phyloP scores from a whole-genome alignment of 306 rosid species.

The Dryas drummondii region DNA sequence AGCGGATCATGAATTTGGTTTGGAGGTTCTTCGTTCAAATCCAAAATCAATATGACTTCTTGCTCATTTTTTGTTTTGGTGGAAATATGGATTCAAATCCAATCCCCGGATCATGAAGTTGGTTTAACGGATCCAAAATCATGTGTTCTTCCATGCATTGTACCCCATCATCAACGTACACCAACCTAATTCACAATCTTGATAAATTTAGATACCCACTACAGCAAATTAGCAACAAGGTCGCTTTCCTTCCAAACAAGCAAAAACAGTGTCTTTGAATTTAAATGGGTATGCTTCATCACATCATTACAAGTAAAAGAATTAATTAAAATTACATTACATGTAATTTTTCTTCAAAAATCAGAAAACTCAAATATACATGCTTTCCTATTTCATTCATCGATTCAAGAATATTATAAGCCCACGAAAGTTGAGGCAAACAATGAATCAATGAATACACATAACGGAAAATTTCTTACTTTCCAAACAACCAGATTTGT shows the following conservation, averaged over 20 bases:
- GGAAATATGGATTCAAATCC: conserved; percentile 47
- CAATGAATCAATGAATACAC: background rate
- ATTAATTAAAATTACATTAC: background rate
- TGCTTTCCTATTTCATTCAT: background rate
- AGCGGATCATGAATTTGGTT: no score
- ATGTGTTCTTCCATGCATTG: conserved; percentile 35
- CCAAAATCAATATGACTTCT: no score
- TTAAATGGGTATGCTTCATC: background rate
- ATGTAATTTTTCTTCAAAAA: background rate
- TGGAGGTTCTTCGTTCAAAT: no score
- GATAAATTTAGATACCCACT: background rate
- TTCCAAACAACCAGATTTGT: background rate
- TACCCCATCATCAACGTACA: conserved; percentile 32
- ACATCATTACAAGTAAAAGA: background rate
- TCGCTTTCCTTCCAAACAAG: background rate
- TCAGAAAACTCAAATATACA: background rate
- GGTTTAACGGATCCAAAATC: conserved; percentile 53
- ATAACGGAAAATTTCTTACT: background rate
- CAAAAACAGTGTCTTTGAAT: background rate
- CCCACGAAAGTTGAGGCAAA: background rate
- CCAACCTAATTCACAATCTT: background rate
- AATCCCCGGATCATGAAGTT: conserved; percentile 33
- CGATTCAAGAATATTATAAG: background rate
- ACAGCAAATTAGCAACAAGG: background rate
- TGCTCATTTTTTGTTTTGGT: no score